Percentiles rank a stretch among this genome's conserved stretches.
These are phyloP conservation scores for Ophiostoma populinum DNA, from an alignment of 2,329 filamentous ascomycete species.

Conservation along the genomic window DNA sequence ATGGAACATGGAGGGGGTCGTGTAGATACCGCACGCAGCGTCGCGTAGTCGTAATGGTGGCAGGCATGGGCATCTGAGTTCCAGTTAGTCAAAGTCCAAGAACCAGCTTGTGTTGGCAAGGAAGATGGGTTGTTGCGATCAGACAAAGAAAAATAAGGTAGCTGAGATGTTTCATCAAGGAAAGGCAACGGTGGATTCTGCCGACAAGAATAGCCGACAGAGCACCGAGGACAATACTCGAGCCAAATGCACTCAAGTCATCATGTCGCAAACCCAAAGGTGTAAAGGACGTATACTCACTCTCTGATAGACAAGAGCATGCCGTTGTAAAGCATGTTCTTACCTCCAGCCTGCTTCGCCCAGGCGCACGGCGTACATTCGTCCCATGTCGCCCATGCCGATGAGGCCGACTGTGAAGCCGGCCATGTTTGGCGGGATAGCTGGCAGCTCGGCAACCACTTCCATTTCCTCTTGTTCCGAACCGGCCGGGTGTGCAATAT, in stretches of 20 bases:
- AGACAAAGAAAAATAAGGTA: constrained; percentile 86
- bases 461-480: constrained; percentile 3
- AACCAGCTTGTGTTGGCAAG: too few species aligned
- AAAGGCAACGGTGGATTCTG: constrained; percentile 44
- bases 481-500: too few species aligned
- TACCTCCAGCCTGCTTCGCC: constrained; percentile 95
- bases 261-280: constrained; percentile 53
- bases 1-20: too few species aligned
- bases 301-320: background rate
- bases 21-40: too few species aligned
- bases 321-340: constrained; percentile 17
- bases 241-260: constrained; percentile 99
- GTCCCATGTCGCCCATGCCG: constrained; percentile 98
- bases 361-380: constrained; percentile 85
- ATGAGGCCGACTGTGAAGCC: constrained; percentile 79
- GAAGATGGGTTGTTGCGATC: constrained; percentile 28
- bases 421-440: constrained; percentile 28
- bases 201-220: constrained; percentile 60
- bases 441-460: background rate
- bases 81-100: too few species aligned
- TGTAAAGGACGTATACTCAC: constrained; percentile 5
- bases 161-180: constrained; percentile 98
- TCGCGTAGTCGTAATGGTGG: too few species aligned
- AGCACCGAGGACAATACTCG: constrained; percentile 64
- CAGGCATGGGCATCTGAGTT: constrained; percentile 12